Percentiles rank a stretch among this genome's conserved stretches.
Conservation (phyloP, 148 eudicot genomes). For the Fagopyrum homotropicum region DNA sequence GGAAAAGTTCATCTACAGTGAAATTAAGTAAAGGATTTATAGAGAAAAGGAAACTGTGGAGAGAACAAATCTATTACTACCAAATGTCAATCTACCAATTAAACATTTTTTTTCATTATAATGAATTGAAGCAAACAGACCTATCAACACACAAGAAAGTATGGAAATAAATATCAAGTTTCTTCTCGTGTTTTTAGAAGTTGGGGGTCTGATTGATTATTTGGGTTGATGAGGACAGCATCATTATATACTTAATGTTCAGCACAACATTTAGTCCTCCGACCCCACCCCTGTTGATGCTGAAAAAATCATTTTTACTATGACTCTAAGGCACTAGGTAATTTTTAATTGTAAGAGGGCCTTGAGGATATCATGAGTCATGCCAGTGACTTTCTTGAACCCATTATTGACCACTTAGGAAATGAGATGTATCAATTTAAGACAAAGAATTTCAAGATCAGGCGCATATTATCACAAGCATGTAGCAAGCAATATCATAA, state of each 20-base stretch:
- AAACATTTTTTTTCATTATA: background rate
- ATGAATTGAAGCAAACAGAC: background rate
- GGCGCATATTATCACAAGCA: background rate
- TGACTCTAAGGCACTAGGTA: too few relatives aligned
- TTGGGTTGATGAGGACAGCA: too few relatives aligned
- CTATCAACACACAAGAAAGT: background rate
- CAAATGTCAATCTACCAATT: background rate
- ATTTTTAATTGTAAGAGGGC: too few relatives aligned
- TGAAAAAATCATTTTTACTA: too few relatives aligned
- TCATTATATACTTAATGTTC: too few relatives aligned
- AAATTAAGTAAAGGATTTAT: background rate
- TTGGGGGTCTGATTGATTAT: too few relatives aligned
- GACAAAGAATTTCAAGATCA: background rate
- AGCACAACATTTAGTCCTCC: too few relatives aligned
- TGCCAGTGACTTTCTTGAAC: background rate
- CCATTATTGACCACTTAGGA: background rate
- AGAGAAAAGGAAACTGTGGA: background rate
- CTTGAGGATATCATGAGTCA: too few relatives aligned
- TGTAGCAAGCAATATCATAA: background rate
- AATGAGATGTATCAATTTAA: background rate
- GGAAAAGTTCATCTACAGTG: background rate
- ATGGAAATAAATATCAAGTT: background rate
- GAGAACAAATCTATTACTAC: background rate
- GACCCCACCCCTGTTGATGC: too few relatives aligned
- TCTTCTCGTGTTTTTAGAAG: background rate